Evolutionary conservation across 2,329 filamentous ascomycete genomes (phyloP).

Genomic region (Zarea fungicola): DNA sequence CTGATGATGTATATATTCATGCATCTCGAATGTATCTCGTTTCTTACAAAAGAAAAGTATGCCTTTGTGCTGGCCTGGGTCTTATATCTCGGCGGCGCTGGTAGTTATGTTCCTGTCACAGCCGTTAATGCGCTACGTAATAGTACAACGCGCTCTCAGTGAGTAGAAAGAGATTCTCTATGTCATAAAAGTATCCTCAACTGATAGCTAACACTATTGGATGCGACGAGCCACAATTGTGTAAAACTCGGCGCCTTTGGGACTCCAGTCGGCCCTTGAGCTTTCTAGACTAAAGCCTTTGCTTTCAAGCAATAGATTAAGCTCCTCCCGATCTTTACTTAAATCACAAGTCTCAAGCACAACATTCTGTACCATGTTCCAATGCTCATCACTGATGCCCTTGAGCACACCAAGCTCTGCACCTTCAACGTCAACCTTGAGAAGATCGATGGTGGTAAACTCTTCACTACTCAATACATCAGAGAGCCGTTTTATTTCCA

Average conservation of each 20-base stretch:
- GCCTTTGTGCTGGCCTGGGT: too few relatives aligned
- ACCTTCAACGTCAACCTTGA: slow-evolving; percentile 25
- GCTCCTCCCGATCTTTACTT: slow-evolving; percentile 8
- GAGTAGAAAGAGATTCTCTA: too few relatives aligned
- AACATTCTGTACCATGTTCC: slow-evolving; percentile 18
- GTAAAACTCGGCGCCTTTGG: slow-evolving; percentile 6
- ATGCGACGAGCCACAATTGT: slow-evolving; percentile 8
- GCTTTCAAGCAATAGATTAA: slow-evolving; percentile 16
- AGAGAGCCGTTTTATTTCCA: slow-evolving; percentile 17
- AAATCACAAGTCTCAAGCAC: slow-evolving; percentile 19
- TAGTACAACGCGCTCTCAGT: too few relatives aligned
- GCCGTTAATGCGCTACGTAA: too few relatives aligned
- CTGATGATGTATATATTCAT: too few relatives aligned
- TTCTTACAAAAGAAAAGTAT: too few relatives aligned
- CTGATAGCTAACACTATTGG: neutral
- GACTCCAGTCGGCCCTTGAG: slow-evolving; percentile 13
- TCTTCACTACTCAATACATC: slow-evolving; percentile 14
- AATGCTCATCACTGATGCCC: slow-evolving; percentile 21
- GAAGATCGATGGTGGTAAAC: slow-evolving; percentile 19
- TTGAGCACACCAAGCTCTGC: slow-evolving; percentile 20
- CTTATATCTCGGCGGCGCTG: too few relatives aligned
- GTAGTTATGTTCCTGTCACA: too few relatives aligned
- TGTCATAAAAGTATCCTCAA: too few relatives aligned
- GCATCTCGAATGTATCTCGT: too few relatives aligned
- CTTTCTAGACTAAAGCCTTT: slow-evolving; percentile 19